A percentile compares a stretch with the other conserved stretches of the same genome.
phyloP scores from a whole-genome alignment of 768 basidiomycete species.

The Lenzites betulinus region DNA sequence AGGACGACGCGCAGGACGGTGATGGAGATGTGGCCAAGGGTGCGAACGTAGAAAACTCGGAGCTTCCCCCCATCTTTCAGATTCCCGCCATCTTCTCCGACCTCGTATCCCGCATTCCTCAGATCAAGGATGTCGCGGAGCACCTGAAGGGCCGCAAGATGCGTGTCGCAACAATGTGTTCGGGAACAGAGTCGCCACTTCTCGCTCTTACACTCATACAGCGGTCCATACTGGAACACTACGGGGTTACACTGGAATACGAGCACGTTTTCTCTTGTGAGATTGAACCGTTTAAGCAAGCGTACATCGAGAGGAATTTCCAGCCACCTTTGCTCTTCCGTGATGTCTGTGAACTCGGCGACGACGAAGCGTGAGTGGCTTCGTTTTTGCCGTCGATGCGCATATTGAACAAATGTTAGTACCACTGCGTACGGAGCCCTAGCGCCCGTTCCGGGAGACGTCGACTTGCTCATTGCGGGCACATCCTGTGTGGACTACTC shows the following conservation, averaged over 20 bases:
- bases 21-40: conserved; percentile 35
- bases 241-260: conserved; percentile 62
- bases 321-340: conserved; percentile 89
- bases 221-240: conserved; percentile 69
- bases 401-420: conserved; percentile 39
- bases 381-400: neutral
- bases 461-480: conserved; percentile 89
- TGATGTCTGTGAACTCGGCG: conserved; percentile 89
- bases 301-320: conserved; percentile 96
- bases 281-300: conserved; percentile 96
- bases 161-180: conserved; percentile 96
- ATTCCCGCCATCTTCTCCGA: conserved; percentile 76
- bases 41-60: conserved; percentile 43
- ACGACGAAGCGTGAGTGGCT: conserved; percentile 65
- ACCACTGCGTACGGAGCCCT: conserved; percentile 91
- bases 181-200: conserved; percentile 93
- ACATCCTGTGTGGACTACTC: conserved; percentile 98
- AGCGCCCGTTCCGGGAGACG: conserved; percentile 84
- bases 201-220: conserved; percentile 87
- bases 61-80: conserved; percentile 76
- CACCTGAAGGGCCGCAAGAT: conserved; percentile 77
- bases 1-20: conserved; percentile 21
- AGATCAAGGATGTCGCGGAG: conserved; percentile 66
- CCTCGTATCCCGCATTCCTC: conserved; percentile 63
- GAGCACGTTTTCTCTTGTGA: conserved; percentile 97